A percentile compares a stretch with the other conserved stretches of the same genome.
Conservation (phyloP, 306 rosid genomes). For the Casuarina equisetifolia region DNA sequence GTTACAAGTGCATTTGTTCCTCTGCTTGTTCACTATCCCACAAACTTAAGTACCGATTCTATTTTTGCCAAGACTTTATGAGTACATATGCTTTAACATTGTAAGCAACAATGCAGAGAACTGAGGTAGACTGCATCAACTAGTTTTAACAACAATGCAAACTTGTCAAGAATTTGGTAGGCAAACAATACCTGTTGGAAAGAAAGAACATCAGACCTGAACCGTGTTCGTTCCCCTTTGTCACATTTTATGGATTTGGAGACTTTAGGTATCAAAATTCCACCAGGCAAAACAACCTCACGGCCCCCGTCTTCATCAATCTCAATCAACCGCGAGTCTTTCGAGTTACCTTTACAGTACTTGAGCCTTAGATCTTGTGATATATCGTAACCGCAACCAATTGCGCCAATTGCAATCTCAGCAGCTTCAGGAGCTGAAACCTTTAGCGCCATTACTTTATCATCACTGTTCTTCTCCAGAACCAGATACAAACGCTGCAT, state of each 20-base stretch:
- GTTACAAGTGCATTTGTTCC: too few species aligned
- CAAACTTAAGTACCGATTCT: neutral
- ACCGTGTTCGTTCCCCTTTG: slow-evolving; percentile 93
- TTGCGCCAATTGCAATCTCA: slow-evolving; percentile 78
- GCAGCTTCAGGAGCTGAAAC: slow-evolving; percentile 66
- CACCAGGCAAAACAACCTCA: slow-evolving; percentile 77
- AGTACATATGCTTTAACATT: neutral
- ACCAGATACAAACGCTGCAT: slow-evolving; percentile 28
- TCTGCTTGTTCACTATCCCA: too few species aligned
- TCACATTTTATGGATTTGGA: slow-evolving; percentile 88
- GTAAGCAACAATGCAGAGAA: neutral
- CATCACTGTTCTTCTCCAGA: slow-evolving; percentile 47
- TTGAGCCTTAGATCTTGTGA: slow-evolving; percentile 76
- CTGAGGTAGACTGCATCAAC: neutral
- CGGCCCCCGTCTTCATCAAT: slow-evolving; percentile 64
- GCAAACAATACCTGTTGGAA: slow-evolving; percentile 78
- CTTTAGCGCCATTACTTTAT: slow-evolving; percentile 81
- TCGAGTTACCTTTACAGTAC: slow-evolving; percentile 70
- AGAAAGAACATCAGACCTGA: slow-evolving; percentile 93
- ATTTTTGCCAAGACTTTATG: neutral
- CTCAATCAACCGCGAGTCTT: slow-evolving; percentile 66
- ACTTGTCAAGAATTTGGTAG: slow-evolving; percentile 4
- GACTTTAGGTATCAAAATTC: slow-evolving; percentile 67
- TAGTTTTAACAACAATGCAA: neutral
- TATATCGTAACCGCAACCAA: slow-evolving; percentile 90